Conservation (phyloP, 768 basidiomycete species). For the Pleurotus salmoneostramineus region DNA sequence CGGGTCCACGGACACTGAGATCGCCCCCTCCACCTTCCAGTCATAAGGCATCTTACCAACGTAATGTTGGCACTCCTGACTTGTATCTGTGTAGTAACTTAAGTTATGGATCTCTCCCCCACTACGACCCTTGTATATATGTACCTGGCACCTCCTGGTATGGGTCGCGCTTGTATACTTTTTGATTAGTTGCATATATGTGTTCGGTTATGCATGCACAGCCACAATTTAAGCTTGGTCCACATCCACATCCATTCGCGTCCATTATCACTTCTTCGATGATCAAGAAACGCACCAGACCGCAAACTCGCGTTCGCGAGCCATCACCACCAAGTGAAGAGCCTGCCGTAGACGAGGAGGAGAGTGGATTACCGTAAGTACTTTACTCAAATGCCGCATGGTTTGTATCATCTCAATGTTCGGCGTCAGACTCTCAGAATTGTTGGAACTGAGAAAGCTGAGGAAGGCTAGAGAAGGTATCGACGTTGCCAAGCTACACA, state of each 20-base stretch:
- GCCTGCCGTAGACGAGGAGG: conserved; percentile 33
- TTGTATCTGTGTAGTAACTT: not conserved
- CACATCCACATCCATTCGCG: too few species aligned
- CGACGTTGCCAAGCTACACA: conserved; percentile 77
- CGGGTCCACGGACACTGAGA: conserved; percentile 40
- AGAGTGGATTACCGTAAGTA: conserved; percentile 50
- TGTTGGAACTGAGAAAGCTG: conserved; percentile 80
- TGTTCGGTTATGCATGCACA: not conserved
- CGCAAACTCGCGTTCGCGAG: conserved; percentile 55
- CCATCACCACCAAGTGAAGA: conserved; percentile 28
- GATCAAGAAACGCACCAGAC: conserved; percentile 75
- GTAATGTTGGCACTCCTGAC: not conserved
- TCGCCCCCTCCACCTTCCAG: conserved; percentile 21
- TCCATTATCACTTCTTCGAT: conserved; percentile 22
- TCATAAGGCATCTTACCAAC: not conserved
- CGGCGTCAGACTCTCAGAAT: conserved; percentile 64
- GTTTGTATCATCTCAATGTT: conserved; percentile 4
- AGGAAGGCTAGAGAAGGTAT: conserved; percentile 77
- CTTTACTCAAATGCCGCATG: not conserved
- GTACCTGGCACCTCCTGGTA: not conserved
- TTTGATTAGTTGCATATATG: too few species aligned
- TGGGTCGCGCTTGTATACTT: too few species aligned
- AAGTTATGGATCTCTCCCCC: not conserved
- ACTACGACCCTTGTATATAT: not conserved
- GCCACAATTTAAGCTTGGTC: not conserved